Evolutionary conservation across 2,329 filamentous ascomycete genomes (phyloP).

Genomic region (Nemania serpens): DNA sequence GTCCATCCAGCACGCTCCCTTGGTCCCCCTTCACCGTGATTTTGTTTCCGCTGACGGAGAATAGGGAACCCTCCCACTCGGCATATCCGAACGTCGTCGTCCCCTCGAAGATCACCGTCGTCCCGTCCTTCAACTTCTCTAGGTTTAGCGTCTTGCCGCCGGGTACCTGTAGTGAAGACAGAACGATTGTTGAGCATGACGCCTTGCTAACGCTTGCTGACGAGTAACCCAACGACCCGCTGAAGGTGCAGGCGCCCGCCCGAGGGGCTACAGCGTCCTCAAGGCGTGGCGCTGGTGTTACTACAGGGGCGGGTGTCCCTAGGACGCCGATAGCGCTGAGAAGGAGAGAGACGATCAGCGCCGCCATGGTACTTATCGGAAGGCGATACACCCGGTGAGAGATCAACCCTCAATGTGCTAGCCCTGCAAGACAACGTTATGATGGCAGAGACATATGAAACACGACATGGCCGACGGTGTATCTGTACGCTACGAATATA

Average conservation of each 20-base stretch:
- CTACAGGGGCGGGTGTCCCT: constrained; percentile 9
- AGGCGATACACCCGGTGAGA: constrained; percentile 3
- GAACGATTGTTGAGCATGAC: constrained; percentile 58
- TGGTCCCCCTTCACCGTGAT: constrained; percentile 58
- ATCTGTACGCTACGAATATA: neutral
- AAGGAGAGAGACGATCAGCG: neutral
- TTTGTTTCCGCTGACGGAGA: constrained; percentile 62
- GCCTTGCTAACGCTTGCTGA: constrained; percentile 53
- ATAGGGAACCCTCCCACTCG: constrained; percentile 67
- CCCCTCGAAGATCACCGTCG: constrained; percentile 62
- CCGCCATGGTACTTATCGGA: neutral
- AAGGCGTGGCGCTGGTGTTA: constrained; percentile 21
- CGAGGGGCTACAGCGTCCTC: constrained; percentile 18
- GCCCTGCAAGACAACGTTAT: neutral
- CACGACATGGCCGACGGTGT: too few species aligned
- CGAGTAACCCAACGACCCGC: constrained; percentile 46
- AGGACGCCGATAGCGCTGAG: neutral
- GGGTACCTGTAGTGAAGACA: constrained; percentile 61
- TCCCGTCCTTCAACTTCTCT: constrained; percentile 34
- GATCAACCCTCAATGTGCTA: neutral
- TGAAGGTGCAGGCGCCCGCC: constrained; percentile 57
- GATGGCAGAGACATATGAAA: too few species aligned
- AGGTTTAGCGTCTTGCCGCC: constrained; percentile 61
- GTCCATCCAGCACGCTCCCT: constrained; percentile 60
- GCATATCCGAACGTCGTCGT: constrained; percentile 69